Evolutionary conservation across 2,329 filamentous ascomycete species (phyloP), one percentile per base, ranked within the genome.

Genomic region (Exophiala oligosperma): DNA sequence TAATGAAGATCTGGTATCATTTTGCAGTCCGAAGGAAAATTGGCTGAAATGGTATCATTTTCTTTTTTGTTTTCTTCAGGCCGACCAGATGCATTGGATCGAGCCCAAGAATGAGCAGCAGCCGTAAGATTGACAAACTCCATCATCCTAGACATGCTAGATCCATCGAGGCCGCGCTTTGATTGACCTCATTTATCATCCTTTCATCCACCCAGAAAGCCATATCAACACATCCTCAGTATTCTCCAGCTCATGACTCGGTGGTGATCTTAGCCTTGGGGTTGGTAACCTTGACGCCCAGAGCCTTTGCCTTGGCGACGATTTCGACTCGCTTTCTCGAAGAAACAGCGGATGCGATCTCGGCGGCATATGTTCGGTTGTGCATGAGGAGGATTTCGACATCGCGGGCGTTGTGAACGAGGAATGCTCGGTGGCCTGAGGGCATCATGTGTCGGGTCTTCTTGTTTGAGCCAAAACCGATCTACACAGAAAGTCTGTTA

Each of bases 241-340:
- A 6, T 75, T 74, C 38, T 32, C 52, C 53, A 70, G 70, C 73
- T 73, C 83, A 87, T 72, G 84, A 83, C 87, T 99, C 94, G 72
- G 92, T 96, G 73, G 93, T 96, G 79, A 99, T 89, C 86, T 93
- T 95, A 76, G 92, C 94, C 90, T 97, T 96, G 81, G 91, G 81
- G 86, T 99, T 99, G 77, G 94, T 99, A 79, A 99, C 93, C 90
- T 99, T 99, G 79, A 99, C 94, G 76, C 92, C 91, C 76, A 99
- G 84, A 81, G 96, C 89, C 90, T 97, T 97, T 69, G 94, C 94
- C 79, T 93, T 90, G 76, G 91, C 85, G 74, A 99, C 87, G 81
- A 99, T 99, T 75, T 97, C 92, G 80, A 99, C 88, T 81, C 94
- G 88, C 91, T 99, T 99, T 81, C 93, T 86, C 77, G 94, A 96